Percentiles rank a stretch among this genome's conserved stretches.
Conservation (phyloP, 2,329 filamentous ascomycete genomes). For the Fusarium oxysporum region DNA sequence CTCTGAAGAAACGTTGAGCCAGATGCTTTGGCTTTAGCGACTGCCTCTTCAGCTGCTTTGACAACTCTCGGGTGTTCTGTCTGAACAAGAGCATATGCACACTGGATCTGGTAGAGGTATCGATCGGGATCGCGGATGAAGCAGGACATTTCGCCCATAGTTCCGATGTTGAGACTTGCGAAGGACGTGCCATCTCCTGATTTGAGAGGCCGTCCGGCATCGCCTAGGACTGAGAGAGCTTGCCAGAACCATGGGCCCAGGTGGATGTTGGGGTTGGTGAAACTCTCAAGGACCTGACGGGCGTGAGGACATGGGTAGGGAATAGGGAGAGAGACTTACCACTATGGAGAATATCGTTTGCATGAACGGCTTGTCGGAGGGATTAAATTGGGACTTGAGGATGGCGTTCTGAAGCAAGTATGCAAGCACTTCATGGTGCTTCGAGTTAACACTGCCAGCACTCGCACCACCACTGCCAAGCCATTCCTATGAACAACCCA, state of each 20-base stretch:
- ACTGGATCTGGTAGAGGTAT: constrained; percentile 16
- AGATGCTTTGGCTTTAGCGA: neutral
- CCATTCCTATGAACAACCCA: neutral
- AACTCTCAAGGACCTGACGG: constrained; percentile 5
- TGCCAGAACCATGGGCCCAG: constrained; percentile 15
- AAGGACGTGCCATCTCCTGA: neutral
- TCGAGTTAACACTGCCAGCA: neutral
- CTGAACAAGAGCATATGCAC: neutral
- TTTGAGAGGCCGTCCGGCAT: neutral
- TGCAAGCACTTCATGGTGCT: constrained; percentile 1
- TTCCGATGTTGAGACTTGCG: neutral
- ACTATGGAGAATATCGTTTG: neutral
- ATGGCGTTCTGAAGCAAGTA: neutral
- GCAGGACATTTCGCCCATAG: neutral
- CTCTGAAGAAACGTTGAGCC: neutral
- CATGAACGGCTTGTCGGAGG: neutral
- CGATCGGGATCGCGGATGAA: neutral
- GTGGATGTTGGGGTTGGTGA: neutral
- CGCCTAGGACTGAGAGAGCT: neutral
- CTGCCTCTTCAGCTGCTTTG: neutral
- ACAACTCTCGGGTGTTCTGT: neutral
- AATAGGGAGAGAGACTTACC: neutral
- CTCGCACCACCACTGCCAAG: neutral
- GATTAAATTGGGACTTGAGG: rapidly evolving
- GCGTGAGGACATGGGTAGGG: rapidly evolving